Evolutionary conservation across 2,329 filamentous ascomycete genomes (phyloP), one percentile per base, ranked within the genome.

Genomic region (Botryosphaeria dothidea): DNA sequence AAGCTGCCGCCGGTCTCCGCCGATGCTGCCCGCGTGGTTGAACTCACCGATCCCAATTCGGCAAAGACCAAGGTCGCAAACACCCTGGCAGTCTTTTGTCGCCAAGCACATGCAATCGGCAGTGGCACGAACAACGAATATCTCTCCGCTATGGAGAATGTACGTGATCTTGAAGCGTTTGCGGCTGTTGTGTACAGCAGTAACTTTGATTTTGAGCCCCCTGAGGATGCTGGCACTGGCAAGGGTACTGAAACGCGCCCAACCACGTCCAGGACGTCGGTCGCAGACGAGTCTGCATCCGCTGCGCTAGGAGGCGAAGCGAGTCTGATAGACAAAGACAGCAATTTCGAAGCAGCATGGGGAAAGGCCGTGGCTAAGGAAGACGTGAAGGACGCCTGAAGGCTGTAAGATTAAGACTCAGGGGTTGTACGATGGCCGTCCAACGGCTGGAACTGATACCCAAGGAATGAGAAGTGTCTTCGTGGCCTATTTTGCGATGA

Each of bases 61-160:
- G 79, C 79, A 38, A 86, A 85, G 71, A 83, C 90, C 43, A 94
- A 93, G 79, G 85, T 99, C 45, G 95, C 95, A 52, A 96, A 92
- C 77, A 90, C 96, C 62, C 83, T 99, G 38, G 96, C 94, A 2
- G 90, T 96, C 5, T 86, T 98, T 71, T 95, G 93, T 43, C 88
- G 92, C 69, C 93, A 99, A 80, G 94, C 94, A 4, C 93, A 97
- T 77, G 85, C 84, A 62, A 96, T 99, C 70, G 94, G 93, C 86
- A 77, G 89, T 85, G 80, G 74, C 7, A 74, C 77, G 6, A 77
- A 79, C 36, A 83, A 84, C 64, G 81, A 83, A 69, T 83, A 83
- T 61, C 71, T 83, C n/a, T 74, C 78, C 71, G 87, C 88, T 43
- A 92, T 96, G 84, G 92, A 96, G 78, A 78, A 84, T 62, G 90